Percentiles rank a stretch among this genome's conserved stretches.
phyloP scores from a whole-genome alignment of 306 rosid species.

The Rosa multiflora region DNA sequence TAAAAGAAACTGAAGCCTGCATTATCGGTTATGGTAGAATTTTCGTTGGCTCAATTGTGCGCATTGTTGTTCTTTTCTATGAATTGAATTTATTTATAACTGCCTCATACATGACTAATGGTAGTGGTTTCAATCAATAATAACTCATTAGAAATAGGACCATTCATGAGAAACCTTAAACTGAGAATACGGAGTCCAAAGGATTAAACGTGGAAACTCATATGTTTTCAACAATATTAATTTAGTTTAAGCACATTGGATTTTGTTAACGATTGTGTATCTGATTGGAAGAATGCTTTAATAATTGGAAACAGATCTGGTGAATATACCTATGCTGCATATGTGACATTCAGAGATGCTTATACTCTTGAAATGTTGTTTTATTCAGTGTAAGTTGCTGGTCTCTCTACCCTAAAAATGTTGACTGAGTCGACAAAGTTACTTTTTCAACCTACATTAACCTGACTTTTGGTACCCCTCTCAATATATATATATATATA shows the following conservation, averaged over 20 bases:
- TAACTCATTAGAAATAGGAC: not conserved
- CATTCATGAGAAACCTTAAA: not conserved
- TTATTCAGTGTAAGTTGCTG: conserved; percentile 67
- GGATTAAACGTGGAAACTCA: not conserved
- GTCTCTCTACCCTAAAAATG: conserved; percentile 5
- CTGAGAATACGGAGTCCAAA: not conserved
- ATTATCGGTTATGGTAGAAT: no score
- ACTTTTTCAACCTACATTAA: not conserved
- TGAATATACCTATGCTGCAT: no score
- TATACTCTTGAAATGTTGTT: conserved; percentile 81
- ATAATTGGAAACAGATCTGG: no score
- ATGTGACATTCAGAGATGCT: conserved; percentile 71
- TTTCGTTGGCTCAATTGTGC: not conserved
- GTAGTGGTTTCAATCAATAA: not conserved
- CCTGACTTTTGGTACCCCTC: not conserved
- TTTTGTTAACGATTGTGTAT: no score
- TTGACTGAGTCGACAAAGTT: not conserved
- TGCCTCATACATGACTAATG: not conserved
- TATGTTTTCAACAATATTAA: not conserved
- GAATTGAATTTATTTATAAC: conserved; percentile 3
- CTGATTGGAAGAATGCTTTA: no score
- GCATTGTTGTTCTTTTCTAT: not conserved
- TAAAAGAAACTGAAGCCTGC: not conserved
- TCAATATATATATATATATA: not conserved
- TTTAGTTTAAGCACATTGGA: not conserved